Evolutionary conservation across 352 stramenopile genomes (phyloP), one percentile per base, ranked within the genome.

Genomic region (Pelagophyceae sp.): DNA sequence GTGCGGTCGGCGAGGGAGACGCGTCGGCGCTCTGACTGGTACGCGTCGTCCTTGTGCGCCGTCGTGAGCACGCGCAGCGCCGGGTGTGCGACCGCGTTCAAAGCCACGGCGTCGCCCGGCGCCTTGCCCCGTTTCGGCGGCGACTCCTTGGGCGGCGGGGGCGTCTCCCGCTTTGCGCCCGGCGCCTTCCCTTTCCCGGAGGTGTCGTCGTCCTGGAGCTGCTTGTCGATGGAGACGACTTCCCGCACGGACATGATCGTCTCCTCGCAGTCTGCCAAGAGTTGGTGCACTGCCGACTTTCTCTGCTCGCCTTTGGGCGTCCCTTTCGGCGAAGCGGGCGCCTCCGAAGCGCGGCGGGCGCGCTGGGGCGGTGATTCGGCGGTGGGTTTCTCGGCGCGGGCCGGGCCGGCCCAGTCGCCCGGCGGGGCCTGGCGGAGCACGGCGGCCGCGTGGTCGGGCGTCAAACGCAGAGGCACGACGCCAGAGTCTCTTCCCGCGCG

Each of bases 191-290:
- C 15, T 63, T n/a, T 63, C 2, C 6, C 15, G 54, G 54, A n/a
- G 3, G 17, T 20, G 25, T 51, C 33, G 1, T 50, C 67, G 67
- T 74, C 67, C 35, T 31, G 35, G 33, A 74, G 17, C 38, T 74
- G 67, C 27, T 74, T 74, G 33, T 32, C 33, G 38, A 74, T 50
- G 38, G 33, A n/a, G 6, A 58, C 6, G 1, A 29, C 37, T n/a
- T 74, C 67, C 17, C 35, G 67, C 35, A 74, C 67, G 67, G 27
- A 58, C 15, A 74, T 37, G 67, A 74, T 50, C 15, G 67, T 74
- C 33, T 58, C 35, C 67, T 74, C 67, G 38, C 67, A 74, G 20
- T 20, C 1, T 23, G 35, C 3, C 5, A 74, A 37, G 6, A 74
- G 38, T 23, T 23, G 11, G 45, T 54, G 23, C 11, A 23, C 45